Evolutionary conservation across 176 grass and related monocot genomes (phyloP).

Genomic region (Oryza glumipatula): DNA sequence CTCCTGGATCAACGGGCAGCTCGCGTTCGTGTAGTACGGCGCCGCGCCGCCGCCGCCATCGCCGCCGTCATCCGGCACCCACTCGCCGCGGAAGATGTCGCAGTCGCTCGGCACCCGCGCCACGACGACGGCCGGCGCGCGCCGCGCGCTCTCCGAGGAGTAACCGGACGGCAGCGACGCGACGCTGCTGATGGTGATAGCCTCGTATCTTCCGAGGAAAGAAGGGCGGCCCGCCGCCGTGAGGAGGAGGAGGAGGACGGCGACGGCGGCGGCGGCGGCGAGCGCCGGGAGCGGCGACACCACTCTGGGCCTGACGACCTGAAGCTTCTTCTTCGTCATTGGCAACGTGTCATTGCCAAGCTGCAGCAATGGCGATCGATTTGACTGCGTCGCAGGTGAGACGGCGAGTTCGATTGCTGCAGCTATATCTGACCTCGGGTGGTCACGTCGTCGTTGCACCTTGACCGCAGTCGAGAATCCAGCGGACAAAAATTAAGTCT

Average conservation of each 20-base stretch:
- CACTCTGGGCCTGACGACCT: slow-evolving; percentile 16
- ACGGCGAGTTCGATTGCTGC: not conserved
- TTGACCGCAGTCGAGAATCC: not conserved
- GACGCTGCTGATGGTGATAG: not conserved
- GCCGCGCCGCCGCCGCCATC: not conserved
- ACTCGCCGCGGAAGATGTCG: slow-evolving; percentile 56
- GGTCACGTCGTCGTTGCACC: not conserved
- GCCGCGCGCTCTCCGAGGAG: no score
- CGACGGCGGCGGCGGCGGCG: slow-evolving; percentile 11
- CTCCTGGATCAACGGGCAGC: slow-evolving; percentile 71
- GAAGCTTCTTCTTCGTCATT: slow-evolving; percentile 46
- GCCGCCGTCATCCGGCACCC: slow-evolving; percentile 30
- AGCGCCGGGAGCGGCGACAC: slow-evolving; percentile 29
- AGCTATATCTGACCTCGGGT: not conserved
- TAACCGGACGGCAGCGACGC: not conserved
- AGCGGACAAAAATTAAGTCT: no score
- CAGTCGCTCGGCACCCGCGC: slow-evolving; percentile 33
- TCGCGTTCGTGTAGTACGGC: slow-evolving; percentile 70
- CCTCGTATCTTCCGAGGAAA: slow-evolving; percentile 15
- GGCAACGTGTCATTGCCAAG: not conserved
- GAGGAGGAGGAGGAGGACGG: slow-evolving; percentile 38
- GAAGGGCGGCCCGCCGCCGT: not conserved
- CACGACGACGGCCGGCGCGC: not conserved
- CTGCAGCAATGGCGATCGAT: not conserved
- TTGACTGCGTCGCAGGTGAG: not conserved